Conservation (phyloP, 257 asterid genomes). For the Henckelia pumila region DNA sequence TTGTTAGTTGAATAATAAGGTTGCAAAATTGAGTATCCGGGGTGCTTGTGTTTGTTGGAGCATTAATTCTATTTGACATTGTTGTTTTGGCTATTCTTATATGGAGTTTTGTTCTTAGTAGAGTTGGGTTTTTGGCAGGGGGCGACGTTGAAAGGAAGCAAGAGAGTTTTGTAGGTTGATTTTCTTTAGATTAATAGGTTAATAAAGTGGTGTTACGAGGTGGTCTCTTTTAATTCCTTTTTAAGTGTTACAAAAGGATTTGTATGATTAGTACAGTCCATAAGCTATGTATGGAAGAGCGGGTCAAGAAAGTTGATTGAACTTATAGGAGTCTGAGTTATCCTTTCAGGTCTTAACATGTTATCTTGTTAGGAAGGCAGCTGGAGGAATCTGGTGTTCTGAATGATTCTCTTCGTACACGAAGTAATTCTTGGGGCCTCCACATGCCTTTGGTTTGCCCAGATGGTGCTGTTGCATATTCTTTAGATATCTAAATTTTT, state of each 20-base stretch:
- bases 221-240: constrained; percentile 16
- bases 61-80: constrained; percentile 10
- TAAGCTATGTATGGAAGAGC: constrained; percentile 77
- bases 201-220: constrained; percentile 21
- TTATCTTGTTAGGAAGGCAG: constrained; percentile 60
- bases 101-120: constrained; percentile 18
- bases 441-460: constrained; percentile 99
- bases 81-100: constrained; percentile 2
- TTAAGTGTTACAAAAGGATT: constrained; percentile 18
- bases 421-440: constrained; percentile 98
- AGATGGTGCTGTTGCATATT: constrained; percentile 98
- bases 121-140: constrained; percentile 25
- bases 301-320: constrained; percentile 40
- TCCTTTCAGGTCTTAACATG: not conserved
- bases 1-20: not conserved
- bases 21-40: not conserved
- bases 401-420: constrained; percentile 53
- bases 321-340: not conserved
- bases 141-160: constrained; percentile 26
- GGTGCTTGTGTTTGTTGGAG: constrained; percentile 10
- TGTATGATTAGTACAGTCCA: constrained; percentile 19
- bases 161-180: constrained; percentile 15
- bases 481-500: too few relatives aligned
- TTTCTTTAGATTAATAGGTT: constrained; percentile 9
- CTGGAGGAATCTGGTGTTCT: constrained; percentile 88